Percentiles rank a stretch among this genome's conserved stretches.
These are phyloP conservation scores for Aspergillus cavernicola DNA, from an alignment of 495 filamentous ascomycete species.

Conservation along the genomic window DNA sequence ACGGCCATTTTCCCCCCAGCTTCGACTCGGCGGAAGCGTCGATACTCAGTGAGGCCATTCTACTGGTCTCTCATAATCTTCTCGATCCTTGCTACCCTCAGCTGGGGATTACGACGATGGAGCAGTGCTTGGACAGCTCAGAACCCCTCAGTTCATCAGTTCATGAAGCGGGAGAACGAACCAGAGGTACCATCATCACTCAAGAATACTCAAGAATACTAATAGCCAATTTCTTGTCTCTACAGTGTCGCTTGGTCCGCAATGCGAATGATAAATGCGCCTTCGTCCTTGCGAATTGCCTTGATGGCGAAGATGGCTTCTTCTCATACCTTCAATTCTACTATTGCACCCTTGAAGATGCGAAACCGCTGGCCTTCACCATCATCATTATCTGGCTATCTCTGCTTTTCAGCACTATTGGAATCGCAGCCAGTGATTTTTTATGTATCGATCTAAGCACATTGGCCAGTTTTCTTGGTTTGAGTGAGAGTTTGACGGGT, in stretches of 20 bases:
- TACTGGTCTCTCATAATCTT: slow-evolving; percentile 33
- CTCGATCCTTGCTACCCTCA: slow-evolving; percentile 24
- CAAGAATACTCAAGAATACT: too few species aligned
- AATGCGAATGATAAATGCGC: slow-evolving; percentile 74
- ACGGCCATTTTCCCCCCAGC: slow-evolving; percentile 21
- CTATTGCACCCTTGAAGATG: slow-evolving; percentile 73
- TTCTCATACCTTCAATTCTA: slow-evolving; percentile 87
- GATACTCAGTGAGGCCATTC: slow-evolving; percentile 37
- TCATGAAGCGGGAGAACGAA: slow-evolving; percentile 26
- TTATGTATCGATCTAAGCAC: slow-evolving; percentile 96
- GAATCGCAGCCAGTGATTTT: slow-evolving; percentile 98
- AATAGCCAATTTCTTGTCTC: background rate
- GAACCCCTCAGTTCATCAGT: slow-evolving; percentile 1
- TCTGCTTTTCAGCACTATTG: slow-evolving; percentile 94
- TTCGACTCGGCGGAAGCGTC: slow-evolving; percentile 24
- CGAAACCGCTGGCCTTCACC: slow-evolving; percentile 70
- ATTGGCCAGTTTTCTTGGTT: slow-evolving; percentile 76
- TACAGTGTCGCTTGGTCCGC: slow-evolving; percentile 78
- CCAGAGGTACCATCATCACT: slow-evolving; percentile 39
- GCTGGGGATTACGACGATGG: slow-evolving; percentile 18
- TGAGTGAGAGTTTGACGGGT: slow-evolving; percentile 94
- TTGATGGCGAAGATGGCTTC: slow-evolving; percentile 85
- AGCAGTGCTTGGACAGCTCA: slow-evolving; percentile 4
- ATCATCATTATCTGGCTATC: slow-evolving; percentile 79
- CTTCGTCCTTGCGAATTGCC: slow-evolving; percentile 77